Base-by-base conservation (phyloP, 108 stramenopile genomes). In the Nitzschia sp. region DNA sequence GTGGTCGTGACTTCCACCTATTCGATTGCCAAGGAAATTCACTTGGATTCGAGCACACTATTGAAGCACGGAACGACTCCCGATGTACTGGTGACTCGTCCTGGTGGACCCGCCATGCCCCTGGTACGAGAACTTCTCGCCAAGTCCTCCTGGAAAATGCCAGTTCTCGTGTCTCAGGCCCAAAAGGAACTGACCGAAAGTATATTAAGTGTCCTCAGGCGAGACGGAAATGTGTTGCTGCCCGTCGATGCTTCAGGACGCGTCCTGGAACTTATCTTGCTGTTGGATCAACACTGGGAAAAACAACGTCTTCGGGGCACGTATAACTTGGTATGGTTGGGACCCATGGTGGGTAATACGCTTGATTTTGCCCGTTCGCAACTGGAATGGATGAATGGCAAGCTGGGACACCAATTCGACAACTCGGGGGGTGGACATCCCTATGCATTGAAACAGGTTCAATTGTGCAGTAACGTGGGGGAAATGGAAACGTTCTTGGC, bases 201-300 rank as follows among this genome's bases (percentile, higher is more conserved):
- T 29, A 82, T 95, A 23, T 73, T 96, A 79, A 82, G 77, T 18
- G 82, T 95, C 0, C 54, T 98, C 36, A 68, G 97, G 45, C 88
- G 93, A 4, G 95, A 96, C 47, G 97, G 96, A 0, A 94, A 98
- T 70, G 95, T 95, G 18, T 81, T 98, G 64, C 59, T 97, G 17
- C 97, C 97, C 21, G 87, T 86, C 18, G 97, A 98, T 73, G 92
- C 94, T 31, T 71, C 80, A 45, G 95, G 96, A 4, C 84, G 97
- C 45, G 93, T 86, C 48, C 71, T 97, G 49, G 97, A 98, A 82
- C 66, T 97, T 0, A 71, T 96, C 27, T 71, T 96, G 25, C 23
- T 93, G 23, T 68, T 98, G 54, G 76, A 91, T 75, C 72, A 82
- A 56, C 88, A 91, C 58, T 98, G 97, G 97, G 87, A 88, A 42